Conservation (phyloP, 345 rosid genomes). For the Toxicodendron radicans region DNA sequence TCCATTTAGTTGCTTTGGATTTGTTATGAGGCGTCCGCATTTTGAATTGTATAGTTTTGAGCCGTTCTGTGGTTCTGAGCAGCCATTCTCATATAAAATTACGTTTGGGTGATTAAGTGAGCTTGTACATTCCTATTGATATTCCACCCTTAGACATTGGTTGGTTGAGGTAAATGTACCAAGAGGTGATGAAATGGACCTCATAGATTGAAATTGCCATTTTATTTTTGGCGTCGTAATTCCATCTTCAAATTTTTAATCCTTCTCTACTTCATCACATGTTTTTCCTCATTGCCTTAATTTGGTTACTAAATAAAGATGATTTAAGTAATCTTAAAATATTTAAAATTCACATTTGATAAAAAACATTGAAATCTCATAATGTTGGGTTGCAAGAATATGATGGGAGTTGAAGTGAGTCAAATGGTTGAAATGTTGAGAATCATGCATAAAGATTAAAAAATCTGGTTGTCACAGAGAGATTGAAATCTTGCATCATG, state of each 20-base stretch:
- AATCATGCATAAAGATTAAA: too few species aligned
- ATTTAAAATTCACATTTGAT: too few species aligned
- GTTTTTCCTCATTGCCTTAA: too few species aligned
- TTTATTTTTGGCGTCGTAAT: background rate
- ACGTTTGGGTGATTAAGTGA: background rate
- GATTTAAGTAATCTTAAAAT: too few species aligned
- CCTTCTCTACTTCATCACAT: too few species aligned
- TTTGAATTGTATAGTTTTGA: background rate
- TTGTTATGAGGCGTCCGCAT: background rate
- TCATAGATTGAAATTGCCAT: background rate
- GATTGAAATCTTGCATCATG: too few species aligned
- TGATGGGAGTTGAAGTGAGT: too few species aligned
- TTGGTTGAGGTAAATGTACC: background rate
- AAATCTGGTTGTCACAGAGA: too few species aligned
- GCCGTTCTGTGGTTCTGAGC: background rate
- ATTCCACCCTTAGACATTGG: background rate
- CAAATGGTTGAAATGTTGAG: too few species aligned
- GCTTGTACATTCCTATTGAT: background rate
- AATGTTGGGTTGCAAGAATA: too few species aligned
- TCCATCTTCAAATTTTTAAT: background rate
- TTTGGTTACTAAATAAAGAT: too few species aligned
- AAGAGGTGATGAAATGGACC: background rate
- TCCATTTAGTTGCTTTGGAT: background rate
- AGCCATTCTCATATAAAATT: background rate
- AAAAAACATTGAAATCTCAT: too few species aligned